Base-by-base conservation (phyloP, 1,139 yeast genomes). In the Trichomonascaceae sp. region DNA sequence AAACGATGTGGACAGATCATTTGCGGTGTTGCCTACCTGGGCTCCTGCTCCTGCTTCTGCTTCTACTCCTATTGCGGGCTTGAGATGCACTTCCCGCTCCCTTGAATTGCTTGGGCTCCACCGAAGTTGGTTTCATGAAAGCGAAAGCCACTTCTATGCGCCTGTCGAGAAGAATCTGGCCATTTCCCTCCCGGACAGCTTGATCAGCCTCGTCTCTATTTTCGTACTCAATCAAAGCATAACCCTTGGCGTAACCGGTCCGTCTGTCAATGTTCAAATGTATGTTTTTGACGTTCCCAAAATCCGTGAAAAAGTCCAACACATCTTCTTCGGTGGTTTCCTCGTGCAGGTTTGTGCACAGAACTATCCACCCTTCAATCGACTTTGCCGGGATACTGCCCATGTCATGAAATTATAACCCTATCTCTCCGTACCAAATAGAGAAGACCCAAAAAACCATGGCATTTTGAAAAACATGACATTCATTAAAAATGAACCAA, bases 321-420 rank as follows among this genome's bases (percentile, higher is more conserved):
- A 65, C 43, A 30, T 64, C 67, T 34, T 65, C 71, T 36, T 66
- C 71, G 6, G 62, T 47, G 3, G 65, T 61, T 42, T 66, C 71
- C 28, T 64, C 67, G 37, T 66, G 68, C 13, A 66, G 38, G 30
- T 63, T 63, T 0, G 60, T 50, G 5, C 55, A 64, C 5, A 65
- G 47, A 2, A 66, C 30, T 5, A 65, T 57, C 57, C 65, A 65
- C 16, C 70, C 71, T 43, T 64, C 69, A 2, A 65, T 41, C 14
- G 51, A 20, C 11, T 20, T 6, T 8, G 11, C 11, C 23, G 23
- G 23, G 6, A 8, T n/a, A n/a, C n/a, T n/a, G n/a, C n/a, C n/a
- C n/a, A n/a, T n/a, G n/a, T n/a, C n/a, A n/a, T n/a, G n/a, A n/a
- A n/a, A n/a, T n/a, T n/a, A n/a, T n/a, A n/a, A n/a, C n/a, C n/a